Base-by-base conservation (phyloP, 768 basidiomycete genomes). In the Multifurca ochricompacta region DNA sequence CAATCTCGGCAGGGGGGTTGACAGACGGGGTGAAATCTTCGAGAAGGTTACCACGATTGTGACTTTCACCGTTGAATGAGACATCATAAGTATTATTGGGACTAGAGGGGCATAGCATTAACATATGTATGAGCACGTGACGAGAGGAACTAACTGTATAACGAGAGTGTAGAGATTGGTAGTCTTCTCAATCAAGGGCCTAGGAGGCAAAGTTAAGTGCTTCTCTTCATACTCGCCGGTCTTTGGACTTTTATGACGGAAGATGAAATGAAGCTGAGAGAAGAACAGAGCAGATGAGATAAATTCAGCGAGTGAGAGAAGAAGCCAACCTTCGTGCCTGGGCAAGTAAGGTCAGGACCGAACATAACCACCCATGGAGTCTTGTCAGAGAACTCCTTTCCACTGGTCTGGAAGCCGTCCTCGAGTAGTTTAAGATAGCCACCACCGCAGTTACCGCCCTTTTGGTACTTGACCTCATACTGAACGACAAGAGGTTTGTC, bases 401-500 rank as follows among this genome's bases (percentile, higher is more conserved):
- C 88, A 59, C 83, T 87, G 56, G 87, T 87, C 74, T 94, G 91
- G 82, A 93, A 93, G 55, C 91, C 92, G 64, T 92, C 85, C 67
- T 88, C 85, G 40, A 99, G 81, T 53, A 98, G 83, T 73, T 98
- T 99, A 74, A 98, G 73, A 73, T 99, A 99, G 35, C 96, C 96
- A 75, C 96, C 96, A 70, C 96, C 96, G 65, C 96, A 98, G 73
- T 96, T 96, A 44, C 96, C 91, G 39, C 95, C 94, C 72, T 97
- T 93, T 77, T 99, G 94, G 70, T 96, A 93, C 74, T 98, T 95
- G 74, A 96, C 96, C 69, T 99, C 96, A 65, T 99, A 99, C 68
- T 96, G 93, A 18, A 98, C 86, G 61, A 98, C 93, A 41, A 98
- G 77, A 40, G 94, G 87, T 71, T 94, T 78, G 53, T 80, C 73